Base-by-base conservation (phyloP, 306 rosid species). In the Betula pendula region DNA sequence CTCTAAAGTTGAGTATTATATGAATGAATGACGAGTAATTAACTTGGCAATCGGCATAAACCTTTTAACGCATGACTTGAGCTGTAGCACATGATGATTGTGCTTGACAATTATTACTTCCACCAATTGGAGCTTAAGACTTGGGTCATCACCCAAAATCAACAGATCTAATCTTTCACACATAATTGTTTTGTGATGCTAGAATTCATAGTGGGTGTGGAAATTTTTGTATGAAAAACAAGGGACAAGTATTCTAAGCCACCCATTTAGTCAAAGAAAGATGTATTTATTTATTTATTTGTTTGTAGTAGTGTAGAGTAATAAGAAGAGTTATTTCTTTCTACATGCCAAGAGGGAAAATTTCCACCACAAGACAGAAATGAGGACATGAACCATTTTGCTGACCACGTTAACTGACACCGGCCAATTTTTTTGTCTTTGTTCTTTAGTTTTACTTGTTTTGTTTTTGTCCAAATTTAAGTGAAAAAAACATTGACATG, bases 151-250 rank as follows among this genome's bases (percentile, higher is more conserved):
- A 60, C 19, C 17, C 20, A n/a, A 27, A 60, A 12, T 60, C 68
- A 15, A 60, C 68, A 27, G 42, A 13, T 29, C 33, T 27, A 4
- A 60, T 38, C 29, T 35, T 29, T 17, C 9, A 0, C 9, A 19
- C 5, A 9, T n/a, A 19, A 9, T 38, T 65, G 48, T 65, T 38
- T 29, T 66, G 27, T 17, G 70, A 65, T 19, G 38, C 8, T 1
- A 9, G 29, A 40, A 68, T 40, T 52, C 49, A 43, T 42, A 70
- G 48, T 56, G 69, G 81, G 13, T 29, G 59, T 27, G 59, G 70
- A 10, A 77, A 69, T 8, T 43, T 56, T 31, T 69, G 58, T 66
- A 8, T 77, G 7, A 29, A 0, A 45, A 20, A 27, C 24, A 62
- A 8, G 42, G 68, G 70, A 66, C 47, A 66, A 38, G 16, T 8